phyloP scores from a whole-genome alignment of 129 eudicot genomes.

The Escallonia rubra region DNA sequence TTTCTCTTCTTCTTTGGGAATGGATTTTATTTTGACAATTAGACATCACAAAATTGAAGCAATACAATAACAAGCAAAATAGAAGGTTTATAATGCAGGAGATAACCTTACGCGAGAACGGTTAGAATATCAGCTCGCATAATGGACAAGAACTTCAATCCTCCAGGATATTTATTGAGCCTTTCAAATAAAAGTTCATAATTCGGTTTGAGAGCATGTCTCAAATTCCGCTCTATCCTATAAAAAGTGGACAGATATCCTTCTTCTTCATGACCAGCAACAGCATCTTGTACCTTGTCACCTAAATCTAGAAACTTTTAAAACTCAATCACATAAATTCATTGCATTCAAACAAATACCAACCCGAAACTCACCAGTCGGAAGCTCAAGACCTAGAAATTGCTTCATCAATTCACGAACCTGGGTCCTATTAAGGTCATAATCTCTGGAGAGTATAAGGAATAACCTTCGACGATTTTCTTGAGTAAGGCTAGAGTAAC shows the following conservation, averaged over 20 bases:
- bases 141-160: slow-evolving; percentile 69
- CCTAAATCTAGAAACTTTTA: slow-evolving; percentile 32
- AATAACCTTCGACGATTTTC: slow-evolving; percentile 53
- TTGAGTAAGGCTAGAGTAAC: slow-evolving; percentile 60
- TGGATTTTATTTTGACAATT: neutral
- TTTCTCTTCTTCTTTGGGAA: too few species aligned
- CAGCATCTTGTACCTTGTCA: slow-evolving; percentile 51
- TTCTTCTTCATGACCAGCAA: slow-evolving; percentile 51
- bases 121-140: slow-evolving; percentile 83
- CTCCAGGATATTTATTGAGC: slow-evolving; percentile 90
- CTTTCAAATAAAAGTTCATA: slow-evolving; percentile 84
- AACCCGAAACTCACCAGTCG: slow-evolving; percentile 42
- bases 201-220: slow-evolving; percentile 82
- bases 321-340: slow-evolving; percentile 5
- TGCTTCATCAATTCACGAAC: slow-evolving; percentile 89
- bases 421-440: slow-evolving; percentile 75
- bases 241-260: slow-evolving; percentile 63
- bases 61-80: neutral
- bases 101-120: slow-evolving; percentile 79
- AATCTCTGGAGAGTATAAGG: slow-evolving; percentile 67
- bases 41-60: neutral
- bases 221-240: slow-evolving; percentile 76
- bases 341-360: neutral
- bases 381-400: slow-evolving; percentile 72
- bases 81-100: neutral